Evolutionary conservation across 345 rosid species (phyloP).

Genomic region (Combretum micranthum): DNA sequence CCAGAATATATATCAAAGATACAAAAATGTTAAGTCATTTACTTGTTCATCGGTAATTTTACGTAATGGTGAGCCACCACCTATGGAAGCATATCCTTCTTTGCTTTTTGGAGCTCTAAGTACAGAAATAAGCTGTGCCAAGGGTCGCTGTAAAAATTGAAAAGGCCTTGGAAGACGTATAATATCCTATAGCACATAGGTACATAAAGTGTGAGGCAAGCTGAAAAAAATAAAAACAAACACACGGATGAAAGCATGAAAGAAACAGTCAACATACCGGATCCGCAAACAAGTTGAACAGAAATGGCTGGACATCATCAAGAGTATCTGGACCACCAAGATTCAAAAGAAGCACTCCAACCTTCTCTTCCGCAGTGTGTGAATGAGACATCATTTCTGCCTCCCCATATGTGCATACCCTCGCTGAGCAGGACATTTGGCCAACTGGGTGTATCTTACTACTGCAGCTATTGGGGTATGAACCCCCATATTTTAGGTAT

Average conservation of each 20-base stretch:
- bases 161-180: slow-evolving; percentile 81
- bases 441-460: slow-evolving; percentile 29
- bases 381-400: slow-evolving; percentile 19
- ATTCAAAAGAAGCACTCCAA: slow-evolving; percentile 81
- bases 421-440: slow-evolving; percentile 31
- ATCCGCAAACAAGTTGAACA: slow-evolving; percentile 89
- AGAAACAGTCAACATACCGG: slow-evolving; percentile 40
- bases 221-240: background rate
- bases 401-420: slow-evolving; percentile 27
- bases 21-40: background rate
- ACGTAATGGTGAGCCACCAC: slow-evolving; percentile 91
- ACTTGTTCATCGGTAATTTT: slow-evolving; percentile 86
- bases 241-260: background rate
- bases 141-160: slow-evolving; percentile 71
- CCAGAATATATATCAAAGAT: background rate
- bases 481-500: slow-evolving; percentile 13
- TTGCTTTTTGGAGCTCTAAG: slow-evolving; percentile 82
- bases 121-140: slow-evolving; percentile 74
- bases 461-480: slow-evolving; percentile 6
- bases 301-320: slow-evolving; percentile 76
- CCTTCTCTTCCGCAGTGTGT: slow-evolving; percentile 45
- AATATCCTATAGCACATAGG: slow-evolving; percentile 53
- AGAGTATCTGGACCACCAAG: slow-evolving; percentile 88
- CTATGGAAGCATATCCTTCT: slow-evolving; percentile 98
- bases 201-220: background rate